Base-by-base conservation (phyloP, 2,329 filamentous ascomycete genomes). In the Colletotrichum camelliae region DNA sequence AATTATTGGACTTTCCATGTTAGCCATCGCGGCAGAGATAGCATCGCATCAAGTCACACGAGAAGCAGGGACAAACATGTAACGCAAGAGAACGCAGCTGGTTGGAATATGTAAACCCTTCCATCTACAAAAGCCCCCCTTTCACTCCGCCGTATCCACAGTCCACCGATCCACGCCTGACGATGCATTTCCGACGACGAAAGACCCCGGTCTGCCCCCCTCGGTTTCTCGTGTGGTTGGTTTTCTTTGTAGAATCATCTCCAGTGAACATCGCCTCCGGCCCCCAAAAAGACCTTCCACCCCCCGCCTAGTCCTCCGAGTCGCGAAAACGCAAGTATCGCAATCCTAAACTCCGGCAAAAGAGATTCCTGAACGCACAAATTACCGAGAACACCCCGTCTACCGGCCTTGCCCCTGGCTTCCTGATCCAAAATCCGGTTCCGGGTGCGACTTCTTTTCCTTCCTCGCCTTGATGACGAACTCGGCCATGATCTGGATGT, bases 391-490 rank as follows among this genome's bases (percentile, higher is more conserved):
- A 43, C 62, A 64, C 33, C n/a, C 69, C 52, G 39, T 72, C 48
- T 72, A 77, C 55, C 75, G 75, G 35, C 77, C 73, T 57, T 75
- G 76, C 67, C 71, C 74, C 27, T 76, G 67, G 74, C 79, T 82
- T 55, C 80, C 77, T 70, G 80, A 80, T 73, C 91, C 91, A 85
- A 92, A 93, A 83, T 93, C 91, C 67, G 89, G 89, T 80, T 94
- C 92, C 68, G 90, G 87, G 58, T 61, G 74, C 80, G 89, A 87
- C 85, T 95, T 95, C 87, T 93, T 94, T 70, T 96, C 95, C 87
- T 97, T 97, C 80, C 94, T 92, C 48, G 93, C 91, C 88, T 98
- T 98, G 88, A 98, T 94, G 79, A 94, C 92, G 85, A 98, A 97
- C 83, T 98, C 94, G 69, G 94, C 94, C 89, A 96, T 93, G 82